Conservation (phyloP, 495 filamentous ascomycete genomes). For the Hypoxylon perforatum region DNA sequence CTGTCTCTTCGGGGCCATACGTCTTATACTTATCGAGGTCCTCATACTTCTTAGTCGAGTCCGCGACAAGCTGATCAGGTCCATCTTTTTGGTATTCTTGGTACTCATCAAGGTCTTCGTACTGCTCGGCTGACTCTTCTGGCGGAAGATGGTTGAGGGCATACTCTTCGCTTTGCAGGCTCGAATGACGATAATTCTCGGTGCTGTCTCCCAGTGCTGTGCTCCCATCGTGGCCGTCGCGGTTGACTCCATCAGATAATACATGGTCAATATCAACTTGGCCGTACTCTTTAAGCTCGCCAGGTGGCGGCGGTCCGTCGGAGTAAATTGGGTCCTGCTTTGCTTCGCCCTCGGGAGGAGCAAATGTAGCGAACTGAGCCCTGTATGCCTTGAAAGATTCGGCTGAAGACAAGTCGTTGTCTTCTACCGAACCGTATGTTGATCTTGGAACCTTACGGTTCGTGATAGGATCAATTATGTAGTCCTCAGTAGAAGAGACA, state of each 20-base stretch:
- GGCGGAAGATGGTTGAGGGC: constrained; percentile 45
- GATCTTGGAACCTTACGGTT: constrained; percentile 63
- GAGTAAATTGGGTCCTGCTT: constrained; percentile 42
- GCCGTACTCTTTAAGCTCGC: constrained; percentile 53
- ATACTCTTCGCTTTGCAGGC: constrained; percentile 46
- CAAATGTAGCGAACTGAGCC: constrained; percentile 49
- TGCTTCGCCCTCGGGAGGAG: constrained; percentile 35
- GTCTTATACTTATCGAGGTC: constrained; percentile 37
- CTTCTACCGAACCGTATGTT: background rate
- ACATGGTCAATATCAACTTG: constrained; percentile 46
- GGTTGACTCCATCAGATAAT: constrained; percentile 20
- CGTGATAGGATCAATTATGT: constrained; percentile 70
- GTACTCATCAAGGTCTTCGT: constrained; percentile 44
- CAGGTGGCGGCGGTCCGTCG: constrained; percentile 48
- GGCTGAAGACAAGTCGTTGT: background rate
- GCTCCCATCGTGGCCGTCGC: constrained; percentile 4
- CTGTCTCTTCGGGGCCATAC: too few species aligned
- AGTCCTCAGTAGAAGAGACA: constrained; percentile 43
- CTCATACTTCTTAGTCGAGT: constrained; percentile 30
- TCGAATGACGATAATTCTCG: constrained; percentile 9
- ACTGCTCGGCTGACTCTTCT: constrained; percentile 37
- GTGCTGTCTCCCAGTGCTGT: background rate
- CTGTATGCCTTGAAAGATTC: constrained; percentile 50
- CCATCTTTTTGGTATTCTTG: constrained; percentile 14
- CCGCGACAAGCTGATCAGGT: constrained; percentile 12